Conservation (phyloP, 768 basidiomycete genomes). For the Porphyrellus cyaneotinctus region DNA sequence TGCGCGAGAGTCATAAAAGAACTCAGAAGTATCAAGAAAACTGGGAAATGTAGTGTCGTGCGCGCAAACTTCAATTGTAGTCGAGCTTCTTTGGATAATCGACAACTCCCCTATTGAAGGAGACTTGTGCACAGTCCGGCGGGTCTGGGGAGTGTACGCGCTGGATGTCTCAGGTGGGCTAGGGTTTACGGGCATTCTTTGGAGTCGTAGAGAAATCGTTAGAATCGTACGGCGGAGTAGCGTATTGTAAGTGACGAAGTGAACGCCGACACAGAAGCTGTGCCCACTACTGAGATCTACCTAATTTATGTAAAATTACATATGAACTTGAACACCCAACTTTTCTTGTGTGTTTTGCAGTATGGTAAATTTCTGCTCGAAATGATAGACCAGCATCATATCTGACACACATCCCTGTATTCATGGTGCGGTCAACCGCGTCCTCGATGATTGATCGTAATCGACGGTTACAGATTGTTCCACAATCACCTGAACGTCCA, state of each 20-base stretch:
- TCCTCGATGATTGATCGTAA: slow-evolving; percentile 22
- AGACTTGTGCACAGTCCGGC: not conserved
- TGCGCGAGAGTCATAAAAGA: slow-evolving; percentile 70
- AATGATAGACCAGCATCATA: not conserved
- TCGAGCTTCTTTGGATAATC: slow-evolving; percentile 44
- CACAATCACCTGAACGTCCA: slow-evolving; percentile 30
- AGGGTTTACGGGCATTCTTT: slow-evolving; percentile 10
- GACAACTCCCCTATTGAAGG: slow-evolving; percentile 24
- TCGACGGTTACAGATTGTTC: slow-evolving; percentile 29
- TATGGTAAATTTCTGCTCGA: slow-evolving; percentile 7
- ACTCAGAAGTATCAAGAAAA: slow-evolving; percentile 50
- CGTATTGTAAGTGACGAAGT: not conserved
- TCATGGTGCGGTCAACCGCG: slow-evolving; percentile 6
- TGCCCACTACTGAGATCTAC: not conserved
- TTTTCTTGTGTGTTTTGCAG: not conserved
- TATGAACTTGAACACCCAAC: too few species aligned
- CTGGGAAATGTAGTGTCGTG: slow-evolving; percentile 43
- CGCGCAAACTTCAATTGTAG: slow-evolving; percentile 66
- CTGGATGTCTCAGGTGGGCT: not conserved
- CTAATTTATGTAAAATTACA: slow-evolving; percentile 14
- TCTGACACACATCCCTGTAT: slow-evolving; percentile 5
- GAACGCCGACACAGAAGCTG: not conserved
- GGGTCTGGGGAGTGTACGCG: not conserved
- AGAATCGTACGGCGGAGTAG: not conserved
- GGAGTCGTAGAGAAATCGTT: not conserved